These are phyloP conservation scores for Globisporangium apiculatum DNA, from an alignment of 352 stramenopile species.

Conservation along the genomic window DNA sequence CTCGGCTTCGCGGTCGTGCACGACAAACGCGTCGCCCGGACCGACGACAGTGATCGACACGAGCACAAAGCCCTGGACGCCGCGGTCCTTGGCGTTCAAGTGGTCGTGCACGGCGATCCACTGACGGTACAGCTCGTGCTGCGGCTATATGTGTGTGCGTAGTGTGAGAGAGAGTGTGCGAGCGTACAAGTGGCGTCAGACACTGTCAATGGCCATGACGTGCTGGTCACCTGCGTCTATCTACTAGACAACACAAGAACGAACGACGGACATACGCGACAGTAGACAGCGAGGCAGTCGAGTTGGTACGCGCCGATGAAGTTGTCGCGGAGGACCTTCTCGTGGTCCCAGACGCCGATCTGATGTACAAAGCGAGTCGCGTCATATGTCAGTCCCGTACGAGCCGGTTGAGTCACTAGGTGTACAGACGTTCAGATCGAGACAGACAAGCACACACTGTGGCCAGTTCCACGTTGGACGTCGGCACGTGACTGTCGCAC, in stretches of 20 bases:
- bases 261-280: conserved; percentile 26
- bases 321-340: conserved; percentile 62
- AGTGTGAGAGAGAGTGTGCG: no score
- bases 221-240: no score
- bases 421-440: neutral
- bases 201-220: neutral
- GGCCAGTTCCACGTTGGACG: no score
- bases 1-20: conserved; percentile 68
- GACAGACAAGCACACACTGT: neutral
- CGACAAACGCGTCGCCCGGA: conserved; percentile 49
- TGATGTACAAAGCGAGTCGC: conserved; percentile 7
- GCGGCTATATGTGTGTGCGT: conserved; percentile 19
- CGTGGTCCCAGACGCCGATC: conserved; percentile 72
- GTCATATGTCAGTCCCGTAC: no score
- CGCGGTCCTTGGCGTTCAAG: conserved; percentile 69
- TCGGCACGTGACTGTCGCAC: conserved; percentile 12
- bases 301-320: conserved; percentile 85
- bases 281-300: conserved; percentile 71
- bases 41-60: conserved; percentile 65
- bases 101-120: conserved; percentile 91
- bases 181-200: neutral
- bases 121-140: conserved; percentile 86
- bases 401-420: no score
- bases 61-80: conserved; percentile 78
- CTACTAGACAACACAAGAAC: no score